Conservation (phyloP, 345 rosid genomes). For the Moricandia arvensis region DNA sequence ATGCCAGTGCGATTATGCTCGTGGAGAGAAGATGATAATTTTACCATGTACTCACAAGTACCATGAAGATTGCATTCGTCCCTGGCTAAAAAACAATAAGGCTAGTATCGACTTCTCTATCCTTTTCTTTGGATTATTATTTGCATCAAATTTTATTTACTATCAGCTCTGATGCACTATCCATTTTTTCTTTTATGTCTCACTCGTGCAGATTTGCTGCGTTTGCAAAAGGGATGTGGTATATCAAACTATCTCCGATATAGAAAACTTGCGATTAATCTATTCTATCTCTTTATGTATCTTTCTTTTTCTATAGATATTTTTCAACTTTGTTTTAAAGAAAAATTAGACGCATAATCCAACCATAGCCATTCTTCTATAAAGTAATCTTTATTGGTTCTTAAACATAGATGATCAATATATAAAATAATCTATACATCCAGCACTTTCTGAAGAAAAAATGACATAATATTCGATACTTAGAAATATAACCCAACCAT, state of each 20-base stretch:
- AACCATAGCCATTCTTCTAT: too few relatives aligned
- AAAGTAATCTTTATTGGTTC: too few relatives aligned
- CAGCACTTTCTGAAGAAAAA: neutral
- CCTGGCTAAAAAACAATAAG: slow-evolving; percentile 2
- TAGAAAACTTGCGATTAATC: neutral
- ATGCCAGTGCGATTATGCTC: neutral
- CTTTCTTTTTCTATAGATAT: neutral
- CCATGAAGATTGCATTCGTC: slow-evolving; percentile 25
- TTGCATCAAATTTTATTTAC: neutral
- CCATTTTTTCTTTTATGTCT: neutral
- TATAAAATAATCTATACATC: too few relatives aligned
- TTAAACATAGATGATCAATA: too few relatives aligned
- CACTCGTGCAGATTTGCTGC: slow-evolving; percentile 17
- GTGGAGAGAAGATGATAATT: neutral
- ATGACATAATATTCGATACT: slow-evolving; percentile 13
- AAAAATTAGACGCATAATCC: neutral
- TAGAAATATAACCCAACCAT: slow-evolving; percentile 4
- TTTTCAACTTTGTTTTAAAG: neutral
- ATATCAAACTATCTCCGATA: neutral
- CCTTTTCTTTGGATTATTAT: neutral
- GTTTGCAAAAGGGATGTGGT: slow-evolving; percentile 18
- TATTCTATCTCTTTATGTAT: neutral
- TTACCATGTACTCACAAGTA: slow-evolving; percentile 33
- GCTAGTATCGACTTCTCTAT: neutral
- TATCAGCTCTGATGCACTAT: neutral